phyloP scores from a whole-genome alignment of 2,329 filamentous ascomycete genomes.

The Corynespora cassiicola region DNA sequence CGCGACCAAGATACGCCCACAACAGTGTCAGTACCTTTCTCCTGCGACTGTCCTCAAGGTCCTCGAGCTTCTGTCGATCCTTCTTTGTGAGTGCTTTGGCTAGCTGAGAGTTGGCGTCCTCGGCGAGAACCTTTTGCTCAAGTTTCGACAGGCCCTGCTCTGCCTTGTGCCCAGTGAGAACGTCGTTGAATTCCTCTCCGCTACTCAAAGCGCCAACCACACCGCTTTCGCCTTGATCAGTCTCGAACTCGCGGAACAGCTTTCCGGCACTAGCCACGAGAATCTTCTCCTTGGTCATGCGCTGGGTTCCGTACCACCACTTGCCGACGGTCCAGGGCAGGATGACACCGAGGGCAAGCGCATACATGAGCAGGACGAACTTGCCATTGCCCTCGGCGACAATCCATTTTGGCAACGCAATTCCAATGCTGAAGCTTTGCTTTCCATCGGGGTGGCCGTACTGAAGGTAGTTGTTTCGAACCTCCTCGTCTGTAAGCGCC shows the following conservation, averaged over 20 bases:
- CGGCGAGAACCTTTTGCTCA: constrained; percentile 78
- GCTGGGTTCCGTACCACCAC: constrained; percentile 98
- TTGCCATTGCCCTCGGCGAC: constrained; percentile 93
- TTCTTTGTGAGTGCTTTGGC: constrained; percentile 70
- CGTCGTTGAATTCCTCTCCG: constrained; percentile 82
- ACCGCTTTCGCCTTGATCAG: constrained; percentile 79
- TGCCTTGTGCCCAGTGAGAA: constrained; percentile 78
- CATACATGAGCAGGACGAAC: constrained; percentile 91
- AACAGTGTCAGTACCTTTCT: constrained; percentile 88
- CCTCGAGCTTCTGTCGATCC: constrained; percentile 77
- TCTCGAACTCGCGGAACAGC: constrained; percentile 91
- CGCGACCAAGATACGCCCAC: constrained; percentile 92
- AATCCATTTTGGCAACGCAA: constrained; percentile 91
- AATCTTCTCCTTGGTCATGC: constrained; percentile 90
- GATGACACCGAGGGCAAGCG: constrained; percentile 83
- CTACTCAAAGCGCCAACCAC: constrained; percentile 82
- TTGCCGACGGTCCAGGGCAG: constrained; percentile 92
- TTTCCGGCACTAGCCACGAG: constrained; percentile 93
- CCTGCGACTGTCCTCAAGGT: constrained; percentile 79
- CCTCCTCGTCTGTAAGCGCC: constrained; percentile 93
- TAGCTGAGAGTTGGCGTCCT: constrained; percentile 60
- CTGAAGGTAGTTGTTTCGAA: constrained; percentile 95
- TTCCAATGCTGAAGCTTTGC: constrained; percentile 97
- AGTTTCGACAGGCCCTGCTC: constrained; percentile 83
- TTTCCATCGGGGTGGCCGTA: constrained; percentile 97